Evolutionary conservation across 306 rosid species (phyloP).

Genomic region (Cucurbita pepo): DNA sequence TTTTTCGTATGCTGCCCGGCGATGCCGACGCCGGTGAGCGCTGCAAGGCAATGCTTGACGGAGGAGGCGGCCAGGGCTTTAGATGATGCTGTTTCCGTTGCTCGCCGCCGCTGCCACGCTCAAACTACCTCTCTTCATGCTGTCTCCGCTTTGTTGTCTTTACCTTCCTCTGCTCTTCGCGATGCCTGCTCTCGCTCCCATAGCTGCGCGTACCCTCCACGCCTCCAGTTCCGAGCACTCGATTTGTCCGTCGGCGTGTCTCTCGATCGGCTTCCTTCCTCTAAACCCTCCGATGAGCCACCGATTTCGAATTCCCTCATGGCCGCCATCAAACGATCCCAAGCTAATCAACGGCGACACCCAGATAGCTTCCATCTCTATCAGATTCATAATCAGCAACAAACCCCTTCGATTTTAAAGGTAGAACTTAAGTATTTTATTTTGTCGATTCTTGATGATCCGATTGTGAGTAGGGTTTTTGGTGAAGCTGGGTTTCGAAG

Average conservation of each 20-base stretch:
- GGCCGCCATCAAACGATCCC: conserved; percentile 92
- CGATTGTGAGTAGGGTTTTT: conserved; percentile 77
- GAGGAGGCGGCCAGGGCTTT: conserved; percentile 80
- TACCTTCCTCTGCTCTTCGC: conserved; percentile 57
- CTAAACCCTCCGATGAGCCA: conserved; percentile 42
- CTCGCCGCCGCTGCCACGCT: conserved; percentile 66
- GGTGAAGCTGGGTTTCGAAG: conserved; percentile 79
- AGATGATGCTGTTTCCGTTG: conserved; percentile 69
- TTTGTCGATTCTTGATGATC: conserved; percentile 86
- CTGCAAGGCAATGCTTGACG: conserved; percentile 84
- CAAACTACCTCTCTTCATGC: conserved; percentile 90
- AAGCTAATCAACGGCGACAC: conserved; percentile 83
- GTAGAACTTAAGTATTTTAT: conserved; percentile 80
- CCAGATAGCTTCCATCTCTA: conserved; percentile 73
- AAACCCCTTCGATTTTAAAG: conserved; percentile 45
- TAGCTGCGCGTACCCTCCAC: conserved; percentile 50
- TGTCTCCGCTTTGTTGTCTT: conserved; percentile 55
- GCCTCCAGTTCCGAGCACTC: conserved; percentile 68
- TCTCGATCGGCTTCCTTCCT: conserved; percentile 60
- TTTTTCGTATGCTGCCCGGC: conserved; percentile 59
- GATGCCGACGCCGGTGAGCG: conserved; percentile 98
- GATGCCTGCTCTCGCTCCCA: conserved; percentile 70
- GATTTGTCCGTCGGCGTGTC: conserved; percentile 88
- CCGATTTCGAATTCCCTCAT: conserved; percentile 83
- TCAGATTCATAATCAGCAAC: conserved; percentile 52